phyloP scores from a whole-genome alignment of 352 stramenopile species.

The Phytophthora vignae region DNA sequence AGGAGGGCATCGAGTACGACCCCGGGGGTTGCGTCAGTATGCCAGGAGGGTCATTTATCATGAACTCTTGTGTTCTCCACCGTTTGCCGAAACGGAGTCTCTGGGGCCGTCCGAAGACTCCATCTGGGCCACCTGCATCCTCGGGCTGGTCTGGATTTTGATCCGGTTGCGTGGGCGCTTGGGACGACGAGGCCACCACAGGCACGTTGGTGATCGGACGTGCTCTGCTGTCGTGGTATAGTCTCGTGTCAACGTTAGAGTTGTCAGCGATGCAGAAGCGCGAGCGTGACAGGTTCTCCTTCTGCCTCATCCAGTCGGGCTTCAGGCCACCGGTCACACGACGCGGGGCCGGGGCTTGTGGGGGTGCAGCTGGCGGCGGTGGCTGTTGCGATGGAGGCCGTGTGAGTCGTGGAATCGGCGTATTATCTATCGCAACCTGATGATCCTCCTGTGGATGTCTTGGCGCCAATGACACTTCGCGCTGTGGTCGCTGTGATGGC shows the following conservation, averaged over 20 bases:
- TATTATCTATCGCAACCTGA: conserved; percentile 29
- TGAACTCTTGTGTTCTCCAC: conserved; percentile 69
- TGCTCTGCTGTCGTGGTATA: conserved; percentile 48
- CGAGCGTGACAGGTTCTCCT: conserved; percentile 64
- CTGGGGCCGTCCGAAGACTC: conserved; percentile 70
- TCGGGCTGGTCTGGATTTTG: conserved; percentile 44
- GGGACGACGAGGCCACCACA: conserved; percentile 17
- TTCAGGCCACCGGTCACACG: conserved; percentile 53
- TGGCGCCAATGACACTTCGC: conserved; percentile 8
- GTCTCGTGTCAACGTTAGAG: conserved; percentile 52
- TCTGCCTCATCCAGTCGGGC: conserved; percentile 75
- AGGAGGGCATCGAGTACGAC: conserved; percentile 32
- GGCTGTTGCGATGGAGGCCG: conserved; percentile 9
- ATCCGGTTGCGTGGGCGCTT: conserved; percentile 13
- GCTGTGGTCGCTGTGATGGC: conserved; percentile 32
- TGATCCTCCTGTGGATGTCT: conserved; percentile 17
- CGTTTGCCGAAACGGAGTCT: conserved; percentile 65
- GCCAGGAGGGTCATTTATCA: conserved; percentile 35
- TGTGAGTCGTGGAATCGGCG: conserved; percentile 35
- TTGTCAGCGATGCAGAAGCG: conserved; percentile 72
- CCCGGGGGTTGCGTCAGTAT: conserved; percentile 15
- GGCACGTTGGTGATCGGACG: conserved; percentile 33
- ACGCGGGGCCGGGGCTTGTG: conserved; percentile 24
- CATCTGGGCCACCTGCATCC: conserved; percentile 49
- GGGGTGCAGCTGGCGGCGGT: conserved; percentile 4